Conservation (phyloP, 2,329 filamentous ascomycete species). For the Paracamarosporium sp. region DNA sequence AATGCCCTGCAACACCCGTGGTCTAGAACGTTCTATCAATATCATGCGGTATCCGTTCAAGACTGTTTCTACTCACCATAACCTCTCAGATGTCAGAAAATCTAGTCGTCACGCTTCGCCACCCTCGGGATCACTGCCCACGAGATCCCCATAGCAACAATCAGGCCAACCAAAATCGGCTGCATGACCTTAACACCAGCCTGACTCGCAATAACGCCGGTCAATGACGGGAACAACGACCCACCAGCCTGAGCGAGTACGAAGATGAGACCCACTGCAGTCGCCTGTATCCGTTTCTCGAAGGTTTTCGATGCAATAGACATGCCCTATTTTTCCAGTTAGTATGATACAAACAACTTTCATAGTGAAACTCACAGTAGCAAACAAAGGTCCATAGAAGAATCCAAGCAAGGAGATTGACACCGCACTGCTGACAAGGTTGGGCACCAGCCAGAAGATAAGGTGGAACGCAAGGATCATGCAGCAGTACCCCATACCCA, state of each 20-base stretch:
- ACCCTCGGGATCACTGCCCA: conserved; percentile 28
- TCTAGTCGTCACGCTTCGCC: conserved; percentile 16
- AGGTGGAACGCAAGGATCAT: conserved; percentile 55
- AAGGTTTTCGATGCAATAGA: conserved; percentile 62
- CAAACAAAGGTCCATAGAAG: conserved; percentile 65
- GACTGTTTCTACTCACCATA: too few relatives aligned
- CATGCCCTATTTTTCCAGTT: conserved; percentile 53
- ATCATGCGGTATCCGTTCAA: too few relatives aligned
- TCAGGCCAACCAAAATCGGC: conserved; percentile 28
- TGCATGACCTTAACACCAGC: conserved; percentile 31
- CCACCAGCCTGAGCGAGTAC: conserved; percentile 64
- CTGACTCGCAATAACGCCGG: conserved; percentile 54
- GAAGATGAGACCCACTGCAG: conserved; percentile 63
- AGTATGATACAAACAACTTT: background rate
- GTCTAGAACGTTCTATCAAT: too few relatives aligned
- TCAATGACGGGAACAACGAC: conserved; percentile 62
- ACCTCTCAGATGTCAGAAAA: background rate
- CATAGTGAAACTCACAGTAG: conserved; percentile 50
- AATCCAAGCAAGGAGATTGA: conserved; percentile 63
- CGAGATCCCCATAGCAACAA: conserved; percentile 27
- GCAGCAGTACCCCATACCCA: conserved; percentile 63
- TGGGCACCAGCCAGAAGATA: conserved; percentile 34
- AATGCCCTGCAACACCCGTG: too few relatives aligned
- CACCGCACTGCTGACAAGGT: conserved; percentile 54
- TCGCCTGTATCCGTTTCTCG: conserved; percentile 53